These are phyloP conservation scores for Pyricularia grisea DNA, from an alignment of 2,329 filamentous ascomycete genomes.

Conservation along the genomic window DNA sequence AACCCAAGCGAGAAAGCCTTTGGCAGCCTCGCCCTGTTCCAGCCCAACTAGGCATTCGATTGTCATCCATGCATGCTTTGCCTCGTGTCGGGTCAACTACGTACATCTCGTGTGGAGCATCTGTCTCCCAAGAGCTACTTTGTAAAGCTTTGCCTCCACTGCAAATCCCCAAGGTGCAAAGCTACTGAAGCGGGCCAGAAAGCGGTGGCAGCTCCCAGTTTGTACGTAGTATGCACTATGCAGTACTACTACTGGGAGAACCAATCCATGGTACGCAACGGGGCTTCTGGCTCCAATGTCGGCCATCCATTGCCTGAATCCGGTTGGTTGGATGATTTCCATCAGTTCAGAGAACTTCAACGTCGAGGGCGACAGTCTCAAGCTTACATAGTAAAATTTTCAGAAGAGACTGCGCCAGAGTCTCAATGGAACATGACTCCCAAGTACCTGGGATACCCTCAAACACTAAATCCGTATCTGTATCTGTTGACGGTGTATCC, in stretches of 20 bases:
- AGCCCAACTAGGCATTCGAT: not conserved
- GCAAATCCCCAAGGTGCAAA: not conserved
- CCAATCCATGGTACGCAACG: no score
- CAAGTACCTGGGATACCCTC: no score
- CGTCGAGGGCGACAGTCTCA: not conserved
- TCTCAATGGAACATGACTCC: not conserved
- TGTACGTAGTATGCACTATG: not conserved
- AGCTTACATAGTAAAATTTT: not conserved
- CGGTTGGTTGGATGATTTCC: not conserved
- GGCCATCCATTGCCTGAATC: not conserved
- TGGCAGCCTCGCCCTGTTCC: not conserved
- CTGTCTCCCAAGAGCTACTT: not conserved
- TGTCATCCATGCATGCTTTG: not conserved
- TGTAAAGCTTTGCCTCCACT: not conserved
- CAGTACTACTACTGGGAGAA: no score
- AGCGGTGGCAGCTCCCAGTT: not conserved
- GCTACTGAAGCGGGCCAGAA: not conserved
- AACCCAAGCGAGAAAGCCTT: not conserved
- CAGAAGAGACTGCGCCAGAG: not conserved
- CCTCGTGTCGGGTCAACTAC: not conserved
- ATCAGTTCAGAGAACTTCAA: not conserved
- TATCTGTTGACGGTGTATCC: no score
- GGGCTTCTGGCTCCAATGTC: not conserved
- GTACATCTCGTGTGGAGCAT: not conserved
- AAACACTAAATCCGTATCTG: no score